Percentiles rank a stretch among this genome's conserved stretches.
These are phyloP conservation scores for Flaveria linearis DNA, from an alignment of 129 eudicot species.

Conservation along the genomic window DNA sequence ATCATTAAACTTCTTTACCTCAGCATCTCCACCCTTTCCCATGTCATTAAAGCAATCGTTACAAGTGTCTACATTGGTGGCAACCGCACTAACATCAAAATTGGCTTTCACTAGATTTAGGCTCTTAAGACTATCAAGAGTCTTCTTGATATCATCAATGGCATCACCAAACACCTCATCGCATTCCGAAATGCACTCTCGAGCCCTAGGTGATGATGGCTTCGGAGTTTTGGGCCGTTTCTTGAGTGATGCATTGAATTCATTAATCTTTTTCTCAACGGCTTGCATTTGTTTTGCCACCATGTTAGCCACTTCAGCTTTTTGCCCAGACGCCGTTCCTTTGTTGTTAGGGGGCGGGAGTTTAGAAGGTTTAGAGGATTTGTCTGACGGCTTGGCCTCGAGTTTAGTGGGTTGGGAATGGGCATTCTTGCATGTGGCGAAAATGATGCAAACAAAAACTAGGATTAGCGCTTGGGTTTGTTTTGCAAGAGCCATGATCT, in stretches of 20 bases:
- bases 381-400: neutral
- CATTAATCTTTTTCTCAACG: constrained; percentile 22
- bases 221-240: constrained; percentile 32
- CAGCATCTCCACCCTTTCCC: constrained; percentile 31
- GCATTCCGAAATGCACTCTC: constrained; percentile 40
- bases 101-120: constrained; percentile 40
- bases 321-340: neutral
- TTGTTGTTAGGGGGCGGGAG: neutral
- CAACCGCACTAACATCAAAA: constrained; percentile 40
- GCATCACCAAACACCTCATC: constrained; percentile 42
- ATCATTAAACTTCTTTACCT: constrained; percentile 26
- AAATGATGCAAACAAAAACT: constrained; percentile 27
- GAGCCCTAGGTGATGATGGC: constrained; percentile 8
- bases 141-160: constrained; percentile 38
- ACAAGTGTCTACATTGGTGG: constrained; percentile 49
- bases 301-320: constrained; percentile 20
- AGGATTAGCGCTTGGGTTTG: constrained; percentile 25
- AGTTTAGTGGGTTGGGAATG: constrained; percentile 6
- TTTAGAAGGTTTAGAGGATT: neutral
- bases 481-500: constrained; percentile 48
- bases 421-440: constrained; percentile 26
- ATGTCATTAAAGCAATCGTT: constrained; percentile 39
- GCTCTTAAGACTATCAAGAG: constrained; percentile 28
- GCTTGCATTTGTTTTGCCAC: constrained; percentile 39
- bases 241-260: constrained; percentile 34